A percentile compares a stretch with the other conserved stretches of the same genome.
phyloP scores from a whole-genome alignment of 2,329 filamentous ascomycete species.

The Teratosphaeria epicoccoides region DNA sequence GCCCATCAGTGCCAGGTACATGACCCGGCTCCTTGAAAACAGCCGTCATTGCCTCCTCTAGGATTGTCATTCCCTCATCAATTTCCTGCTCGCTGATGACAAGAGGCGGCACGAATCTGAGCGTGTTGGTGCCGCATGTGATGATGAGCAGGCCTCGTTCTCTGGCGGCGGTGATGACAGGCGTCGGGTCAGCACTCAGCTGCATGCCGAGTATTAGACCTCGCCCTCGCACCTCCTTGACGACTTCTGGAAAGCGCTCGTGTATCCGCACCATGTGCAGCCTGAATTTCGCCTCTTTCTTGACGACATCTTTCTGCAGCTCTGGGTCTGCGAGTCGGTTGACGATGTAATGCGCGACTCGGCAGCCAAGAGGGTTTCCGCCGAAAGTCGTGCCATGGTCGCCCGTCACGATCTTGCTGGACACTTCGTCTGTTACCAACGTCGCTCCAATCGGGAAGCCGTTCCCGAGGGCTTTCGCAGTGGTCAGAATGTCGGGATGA shows the following conservation, averaged over 20 bases:
- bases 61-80: slow-evolving; percentile 60
- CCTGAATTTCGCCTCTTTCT: slow-evolving; percentile 54
- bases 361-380: slow-evolving; percentile 76
- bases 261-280: slow-evolving; percentile 47
- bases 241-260: slow-evolving; percentile 55
- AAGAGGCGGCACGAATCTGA: slow-evolving; percentile 83
- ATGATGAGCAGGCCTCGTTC: slow-evolving; percentile 84
- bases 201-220: slow-evolving; percentile 84
- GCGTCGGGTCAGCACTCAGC: slow-evolving; percentile 59
- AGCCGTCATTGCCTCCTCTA: slow-evolving; percentile 54
- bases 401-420: slow-evolving; percentile 58
- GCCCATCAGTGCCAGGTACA: slow-evolving; percentile 31
- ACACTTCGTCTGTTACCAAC: slow-evolving; percentile 55
- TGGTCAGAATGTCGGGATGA: slow-evolving; percentile 88
- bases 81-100: slow-evolving; percentile 75
- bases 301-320: slow-evolving; percentile 58
- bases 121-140: slow-evolving; percentile 82
- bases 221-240: slow-evolving; percentile 69
- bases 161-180: slow-evolving; percentile 72
- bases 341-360: slow-evolving; percentile 79
- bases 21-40: slow-evolving; percentile 36
- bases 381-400: slow-evolving; percentile 94
- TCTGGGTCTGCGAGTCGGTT: slow-evolving; percentile 59
- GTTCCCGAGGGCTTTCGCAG: slow-evolving; percentile 92
- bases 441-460: slow-evolving; percentile 91